Percentiles rank a stretch among this genome's conserved stretches.
These are phyloP conservation scores for Paspalum notatum DNA, from an alignment of 176 grass and related monocot species.

Conservation along the genomic window DNA sequence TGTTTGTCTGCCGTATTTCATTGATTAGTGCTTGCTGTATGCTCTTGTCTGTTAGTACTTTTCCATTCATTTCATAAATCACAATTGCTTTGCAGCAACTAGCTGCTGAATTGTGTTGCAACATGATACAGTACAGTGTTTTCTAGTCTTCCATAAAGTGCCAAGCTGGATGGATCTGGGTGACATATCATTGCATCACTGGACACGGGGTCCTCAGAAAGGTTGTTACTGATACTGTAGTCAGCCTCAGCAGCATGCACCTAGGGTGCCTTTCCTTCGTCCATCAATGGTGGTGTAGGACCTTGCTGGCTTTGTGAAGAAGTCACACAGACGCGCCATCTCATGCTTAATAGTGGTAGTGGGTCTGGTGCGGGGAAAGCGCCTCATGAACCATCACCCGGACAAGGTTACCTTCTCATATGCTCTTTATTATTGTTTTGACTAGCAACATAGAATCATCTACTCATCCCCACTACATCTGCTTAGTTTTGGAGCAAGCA, in stretches of 20 bases:
- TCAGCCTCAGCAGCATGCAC: slow-evolving; percentile 15
- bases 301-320: slow-evolving; percentile 28
- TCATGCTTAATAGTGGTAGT: slow-evolving; percentile 35
- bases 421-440: slow-evolving; percentile 23
- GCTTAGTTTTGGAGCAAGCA: slow-evolving; percentile 31
- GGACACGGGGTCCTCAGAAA: slow-evolving; percentile 27
- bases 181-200: slow-evolving; percentile 18
- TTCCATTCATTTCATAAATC: slow-evolving; percentile 23
- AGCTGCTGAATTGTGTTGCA: slow-evolving; percentile 37
- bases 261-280: slow-evolving; percentile 25
- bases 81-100: slow-evolving; percentile 34
- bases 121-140: slow-evolving; percentile 44
- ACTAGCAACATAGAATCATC: slow-evolving; percentile 8
- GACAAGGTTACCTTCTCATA: slow-evolving; percentile 48
- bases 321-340: slow-evolving; percentile 3
- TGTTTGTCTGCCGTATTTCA: slow-evolving; percentile 36
- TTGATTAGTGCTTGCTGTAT: slow-evolving; percentile 36
- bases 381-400: slow-evolving; percentile 34
- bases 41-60: slow-evolving; percentile 21
- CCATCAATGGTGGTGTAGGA: slow-evolving; percentile 16
- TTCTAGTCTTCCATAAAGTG: slow-evolving; percentile 36
- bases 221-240: slow-evolving; percentile 31
- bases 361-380: slow-evolving; percentile 39
- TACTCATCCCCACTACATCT: slow-evolving; percentile 4
- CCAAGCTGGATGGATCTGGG: slow-evolving; percentile 37